These are phyloP conservation scores for Fusarium equiseti DNA, from an alignment of 2,329 filamentous ascomycete genomes.

Conservation along the genomic window DNA sequence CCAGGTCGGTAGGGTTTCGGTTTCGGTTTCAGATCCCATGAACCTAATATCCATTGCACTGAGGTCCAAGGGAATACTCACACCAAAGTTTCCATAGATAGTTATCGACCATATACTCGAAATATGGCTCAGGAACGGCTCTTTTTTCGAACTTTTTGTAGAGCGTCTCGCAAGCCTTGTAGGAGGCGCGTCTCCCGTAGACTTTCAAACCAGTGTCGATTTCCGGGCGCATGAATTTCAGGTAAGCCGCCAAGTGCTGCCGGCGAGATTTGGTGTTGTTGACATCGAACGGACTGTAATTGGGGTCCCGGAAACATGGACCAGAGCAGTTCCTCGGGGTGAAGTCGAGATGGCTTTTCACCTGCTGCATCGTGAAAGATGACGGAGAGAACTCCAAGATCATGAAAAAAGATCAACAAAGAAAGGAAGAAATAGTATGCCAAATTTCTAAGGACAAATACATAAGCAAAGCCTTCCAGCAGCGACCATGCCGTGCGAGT, in stretches of 20 bases:
- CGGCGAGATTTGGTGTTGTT: not conserved
- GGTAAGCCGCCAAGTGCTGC: not conserved
- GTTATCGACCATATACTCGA: not conserved
- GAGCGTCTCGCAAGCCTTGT: not conserved
- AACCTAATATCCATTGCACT: not conserved
- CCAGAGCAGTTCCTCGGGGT: not conserved
- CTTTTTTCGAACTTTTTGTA: not conserved
- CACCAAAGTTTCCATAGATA: not conserved
- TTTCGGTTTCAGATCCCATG: not conserved
- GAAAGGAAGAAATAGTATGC: not conserved
- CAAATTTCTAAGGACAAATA: too few relatives aligned
- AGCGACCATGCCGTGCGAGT: not conserved
- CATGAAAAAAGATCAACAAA: not conserved
- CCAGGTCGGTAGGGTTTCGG: not conserved
- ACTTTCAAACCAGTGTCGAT: not conserved
- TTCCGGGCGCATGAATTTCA: conserved; percentile 8
- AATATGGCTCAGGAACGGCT: not conserved
- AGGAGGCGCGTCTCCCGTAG: not conserved
- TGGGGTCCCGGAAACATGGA: not conserved
- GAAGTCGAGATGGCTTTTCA: conserved; percentile 2
- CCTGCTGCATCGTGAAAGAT: not conserved
- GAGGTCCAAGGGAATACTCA: not conserved
- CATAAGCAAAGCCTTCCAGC: not conserved
- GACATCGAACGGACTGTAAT: not conserved
- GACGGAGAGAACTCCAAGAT: too few relatives aligned